phyloP scores from a whole-genome alignment of 1,284 basidiomycete genomes.

The Cerioporus squamosus region DNA sequence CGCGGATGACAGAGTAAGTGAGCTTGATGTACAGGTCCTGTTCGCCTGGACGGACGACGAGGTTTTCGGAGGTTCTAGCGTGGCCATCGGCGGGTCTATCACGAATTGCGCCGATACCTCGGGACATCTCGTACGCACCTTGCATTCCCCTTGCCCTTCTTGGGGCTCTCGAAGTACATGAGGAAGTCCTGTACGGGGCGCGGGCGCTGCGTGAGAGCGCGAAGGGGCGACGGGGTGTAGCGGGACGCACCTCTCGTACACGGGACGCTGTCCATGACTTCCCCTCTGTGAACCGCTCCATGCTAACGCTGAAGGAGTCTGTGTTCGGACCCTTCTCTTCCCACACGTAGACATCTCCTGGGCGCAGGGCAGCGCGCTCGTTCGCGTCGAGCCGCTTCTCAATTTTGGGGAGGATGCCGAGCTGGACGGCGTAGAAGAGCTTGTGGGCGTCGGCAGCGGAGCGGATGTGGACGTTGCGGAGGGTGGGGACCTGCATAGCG shows the following conservation, averaged over 20 bases:
- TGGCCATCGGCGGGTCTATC: slow-evolving; percentile 4
- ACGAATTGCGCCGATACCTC: slow-evolving; percentile 13
- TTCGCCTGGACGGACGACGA: slow-evolving; percentile 46
- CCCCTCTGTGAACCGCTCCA: slow-evolving; percentile 48
- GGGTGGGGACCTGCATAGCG: slow-evolving; percentile 42
- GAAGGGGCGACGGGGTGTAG: neutral
- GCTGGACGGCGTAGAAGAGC: slow-evolving; percentile 47
- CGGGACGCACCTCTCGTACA: slow-evolving; percentile 39
- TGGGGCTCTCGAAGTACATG: slow-evolving; percentile 46
- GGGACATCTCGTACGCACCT: slow-evolving; percentile 22
- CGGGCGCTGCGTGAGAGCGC: slow-evolving; percentile 7
- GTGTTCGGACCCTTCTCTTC: slow-evolving; percentile 44
- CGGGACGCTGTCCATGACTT: slow-evolving; percentile 44
- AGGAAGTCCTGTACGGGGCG: slow-evolving; percentile 41
- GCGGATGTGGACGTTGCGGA: slow-evolving; percentile 44
- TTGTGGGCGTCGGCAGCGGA: slow-evolving; percentile 45
- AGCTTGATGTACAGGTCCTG: slow-evolving; percentile 80
- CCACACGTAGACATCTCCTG: slow-evolving; percentile 50
- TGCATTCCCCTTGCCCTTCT: slow-evolving; percentile 33
- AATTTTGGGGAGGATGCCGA: slow-evolving; percentile 45
- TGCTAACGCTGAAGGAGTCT: slow-evolving; percentile 43
- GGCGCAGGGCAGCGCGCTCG: slow-evolving; percentile 43
- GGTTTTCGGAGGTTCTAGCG: slow-evolving; percentile 34
- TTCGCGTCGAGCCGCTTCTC: slow-evolving; percentile 45
- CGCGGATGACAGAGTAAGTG: slow-evolving; percentile 69